Conservation (phyloP, 1,284 basidiomycete genomes). For the Earliella scabrosa region DNA sequence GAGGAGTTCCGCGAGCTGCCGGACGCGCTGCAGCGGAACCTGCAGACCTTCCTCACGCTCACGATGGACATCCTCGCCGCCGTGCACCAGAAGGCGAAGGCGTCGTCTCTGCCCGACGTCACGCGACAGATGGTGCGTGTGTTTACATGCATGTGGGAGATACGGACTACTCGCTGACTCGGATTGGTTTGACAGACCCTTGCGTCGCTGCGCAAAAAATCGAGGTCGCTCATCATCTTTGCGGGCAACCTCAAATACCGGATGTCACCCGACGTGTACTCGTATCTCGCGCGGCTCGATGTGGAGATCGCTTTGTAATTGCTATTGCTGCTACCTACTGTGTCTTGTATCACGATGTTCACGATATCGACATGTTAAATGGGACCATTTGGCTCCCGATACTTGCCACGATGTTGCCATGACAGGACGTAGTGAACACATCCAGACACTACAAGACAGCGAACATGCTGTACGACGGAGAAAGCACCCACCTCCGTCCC, state of each 20-base stretch:
- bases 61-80: conserved; percentile 94
- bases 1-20: conserved; percentile 90
- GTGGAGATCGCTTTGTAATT: conserved; percentile 74
- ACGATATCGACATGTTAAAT: background rate
- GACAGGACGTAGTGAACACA: too few relatives aligned
- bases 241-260: conserved; percentile 87
- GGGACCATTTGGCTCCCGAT: background rate
- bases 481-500: too few relatives aligned
- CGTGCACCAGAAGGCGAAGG: conserved; percentile 79
- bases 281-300: conserved; percentile 79
- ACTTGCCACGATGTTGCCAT: too few relatives aligned
- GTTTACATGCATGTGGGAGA: too few relatives aligned
- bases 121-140: conserved; percentile 72
- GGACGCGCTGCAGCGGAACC: conserved; percentile 87
- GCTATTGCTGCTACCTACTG: background rate
- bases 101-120: conserved; percentile 72
- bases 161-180: too few relatives aligned
- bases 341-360: conserved; percentile 12
- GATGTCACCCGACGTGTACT: conserved; percentile 91
- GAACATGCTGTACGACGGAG: too few relatives aligned
- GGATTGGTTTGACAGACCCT: conserved; percentile 62
- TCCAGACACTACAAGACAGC: too few relatives aligned
- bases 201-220: conserved; percentile 68
- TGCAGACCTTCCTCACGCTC: conserved; percentile 87
- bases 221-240: conserved; percentile 84